Base-by-base conservation (phyloP, 768 basidiomycete genomes). In the Dacryopinax primogenitus region DNA sequence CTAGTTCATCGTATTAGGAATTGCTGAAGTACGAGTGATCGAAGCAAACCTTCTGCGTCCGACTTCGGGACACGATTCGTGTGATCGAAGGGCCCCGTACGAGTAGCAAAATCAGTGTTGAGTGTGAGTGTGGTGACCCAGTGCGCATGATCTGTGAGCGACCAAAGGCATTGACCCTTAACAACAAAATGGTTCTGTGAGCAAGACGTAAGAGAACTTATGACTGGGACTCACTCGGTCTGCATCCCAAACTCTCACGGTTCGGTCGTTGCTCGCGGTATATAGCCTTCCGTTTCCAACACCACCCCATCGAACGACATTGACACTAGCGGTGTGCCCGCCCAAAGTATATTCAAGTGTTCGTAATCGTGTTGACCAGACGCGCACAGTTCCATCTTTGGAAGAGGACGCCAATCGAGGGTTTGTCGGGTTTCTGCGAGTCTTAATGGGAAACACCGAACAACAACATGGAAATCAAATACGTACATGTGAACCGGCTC, bases 101-200 rank as follows among this genome's bases (percentile, higher is more conserved):
- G 86, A 2, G 96, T 81, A 30, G 95, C 84, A 71, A 94, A 96
- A 73, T 99, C 95, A 11, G 94, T 94, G 74, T 93, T 95, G 64
- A 97, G 80, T 2, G 96, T 86, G 45, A 99, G 83, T 0, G 94
- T 98, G 21, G 94, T 99, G 7, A 99, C 96, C 95, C 94, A 98
- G 72, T 99, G 96, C 0, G 93, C 96, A 70, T 99, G 95, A 67
- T 97, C 93, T 74, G 90, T 92, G 30, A 98, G 77, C 0, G 86
- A 86, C 70, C 94, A 82, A 36, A 97, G 78, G 30, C 85, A 83
- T 74, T 84, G 87, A 0, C 94, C 95, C 88, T 94, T 69, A n/a
- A 51, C 28, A 30, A 21, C 28, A 13, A 33, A 62, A 11, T 15
- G 12, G 65, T 65, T n/a, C 65, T 18, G 33, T 12, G 33, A 28